These are phyloP conservation scores for Thelephora terrestris DNA, from an alignment of 1,284 basidiomycete species.

Conservation along the genomic window DNA sequence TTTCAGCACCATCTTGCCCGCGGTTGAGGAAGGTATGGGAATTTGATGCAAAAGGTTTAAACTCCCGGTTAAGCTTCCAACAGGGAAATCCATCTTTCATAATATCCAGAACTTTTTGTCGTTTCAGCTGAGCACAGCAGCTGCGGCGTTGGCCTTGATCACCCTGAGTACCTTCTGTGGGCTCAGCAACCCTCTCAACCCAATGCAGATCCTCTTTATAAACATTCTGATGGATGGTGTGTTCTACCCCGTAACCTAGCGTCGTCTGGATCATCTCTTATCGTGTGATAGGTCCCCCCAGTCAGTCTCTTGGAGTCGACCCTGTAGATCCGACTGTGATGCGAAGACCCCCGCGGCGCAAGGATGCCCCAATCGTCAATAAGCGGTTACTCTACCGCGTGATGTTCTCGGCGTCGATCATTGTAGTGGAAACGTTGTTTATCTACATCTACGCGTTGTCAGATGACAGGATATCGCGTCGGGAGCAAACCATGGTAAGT, in stretches of 20 bases:
- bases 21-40: constrained; percentile 82
- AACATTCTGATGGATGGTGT: constrained; percentile 97
- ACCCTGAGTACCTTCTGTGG: constrained; percentile 87
- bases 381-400: constrained; percentile 68
- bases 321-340: constrained; percentile 89
- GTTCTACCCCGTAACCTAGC: constrained; percentile 17
- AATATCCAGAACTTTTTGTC: constrained; percentile 98
- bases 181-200: constrained; percentile 87
- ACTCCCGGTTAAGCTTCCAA: not conserved
- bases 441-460: constrained; percentile 78
- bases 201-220: constrained; percentile 98
- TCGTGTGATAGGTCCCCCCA: constrained; percentile 65
- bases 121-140: constrained; percentile 95
- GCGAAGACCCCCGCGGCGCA: constrained; percentile 79
- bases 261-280: constrained; percentile 3
- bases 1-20: constrained; percentile 89
- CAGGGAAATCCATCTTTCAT: constrained; percentile 94
- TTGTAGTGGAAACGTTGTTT: constrained; percentile 83
- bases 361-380: constrained; percentile 83
- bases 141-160: constrained; percentile 90
- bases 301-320: constrained; percentile 93
- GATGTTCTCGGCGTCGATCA: constrained; percentile 83
- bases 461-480: constrained; percentile 70
- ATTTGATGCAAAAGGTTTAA: not conserved
- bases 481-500: constrained; percentile 92